Evolutionary conservation across 768 basidiomycete species (phyloP), one percentile per base, ranked within the genome.

Genomic region (Lactifluus rugatus): DNA sequence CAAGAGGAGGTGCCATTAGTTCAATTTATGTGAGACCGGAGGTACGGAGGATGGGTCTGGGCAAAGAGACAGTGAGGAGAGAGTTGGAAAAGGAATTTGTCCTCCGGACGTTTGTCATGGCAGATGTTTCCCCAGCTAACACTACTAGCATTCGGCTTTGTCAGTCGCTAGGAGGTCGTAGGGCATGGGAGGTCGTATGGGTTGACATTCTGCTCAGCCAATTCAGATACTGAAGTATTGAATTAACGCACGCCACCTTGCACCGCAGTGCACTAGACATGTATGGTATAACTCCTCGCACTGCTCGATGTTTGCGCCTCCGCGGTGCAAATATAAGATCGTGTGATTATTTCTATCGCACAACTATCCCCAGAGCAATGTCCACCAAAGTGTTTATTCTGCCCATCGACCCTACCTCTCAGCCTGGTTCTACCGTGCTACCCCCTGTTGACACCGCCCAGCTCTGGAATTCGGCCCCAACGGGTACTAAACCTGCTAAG

Each of bases 381-480:
- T 83, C 84, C 77, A 76, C 83, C 31, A 74, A 76, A 25, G 81
- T 83, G 16, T 79, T 75, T 69, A 64, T 87, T 69, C 67, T 85
- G 45, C 84, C 82, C 5, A 70, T 81, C 69, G 78, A 85, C 67
- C 81, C 77, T 62, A 66, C 73, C 31, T 57, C 68, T 56, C 58
- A 70, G 70, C 6, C 64, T 16, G 66, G 74, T 16, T 53, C 64
- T 39, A 61, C 68, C 17, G 64, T 66, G 13, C 61, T 73, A 0
- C 72, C 75, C 37, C 67, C 46, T 10, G 57, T 81, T 64, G 70
- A 82, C 64, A 65, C 80, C 1, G 68, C 73, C 25, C 60, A 76
- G 52, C 72, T 86, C 32, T 88, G 84, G 85, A 54, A 69, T 0
- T 76, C 76, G 11, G 74, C 79, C 1, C 77, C 79, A 0, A 61